phyloP scores from a whole-genome alignment of 495 filamentous ascomycete genomes.

The Staphylotrichum tortipilum region DNA sequence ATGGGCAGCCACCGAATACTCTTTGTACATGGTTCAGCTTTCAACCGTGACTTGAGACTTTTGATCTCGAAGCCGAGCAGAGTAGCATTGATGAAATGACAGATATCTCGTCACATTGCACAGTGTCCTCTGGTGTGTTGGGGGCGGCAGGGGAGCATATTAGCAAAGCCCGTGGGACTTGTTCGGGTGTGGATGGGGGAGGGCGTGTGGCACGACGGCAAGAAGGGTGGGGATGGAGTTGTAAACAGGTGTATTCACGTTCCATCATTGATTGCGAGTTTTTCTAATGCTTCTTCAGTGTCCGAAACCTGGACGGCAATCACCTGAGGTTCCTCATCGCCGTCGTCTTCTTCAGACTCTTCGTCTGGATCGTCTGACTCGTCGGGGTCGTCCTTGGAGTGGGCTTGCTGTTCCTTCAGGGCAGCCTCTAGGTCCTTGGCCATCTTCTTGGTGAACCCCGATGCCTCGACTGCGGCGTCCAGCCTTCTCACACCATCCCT shows the following conservation, averaged over 20 bases:
- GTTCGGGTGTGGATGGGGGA: no score
- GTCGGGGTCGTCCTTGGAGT: slow-evolving; percentile 15
- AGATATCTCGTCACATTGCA: slow-evolving; percentile 6
- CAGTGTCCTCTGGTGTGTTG: no score
- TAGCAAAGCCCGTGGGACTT: no score
- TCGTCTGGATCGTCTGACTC: slow-evolving; percentile 26
- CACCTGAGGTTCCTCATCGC: slow-evolving; percentile 8
- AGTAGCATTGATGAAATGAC: slow-evolving; percentile 19
- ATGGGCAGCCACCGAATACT: slow-evolving; percentile 18
- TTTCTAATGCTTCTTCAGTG: slow-evolving; percentile 12
- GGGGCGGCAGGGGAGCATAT: no score
- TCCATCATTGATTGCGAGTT: slow-evolving; percentile 16
- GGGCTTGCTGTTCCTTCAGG: slow-evolving; percentile 55
- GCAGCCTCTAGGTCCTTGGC: slow-evolving; percentile 84
- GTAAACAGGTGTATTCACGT: slow-evolving; percentile 9
- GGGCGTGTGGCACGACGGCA: no score
- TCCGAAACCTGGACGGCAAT: not conserved
- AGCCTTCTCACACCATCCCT: slow-evolving; percentile 58
- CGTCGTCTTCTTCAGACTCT: slow-evolving; percentile 60
- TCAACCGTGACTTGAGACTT: slow-evolving; percentile 15
- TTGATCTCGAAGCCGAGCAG: slow-evolving; percentile 13
- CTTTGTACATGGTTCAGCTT: slow-evolving; percentile 23
- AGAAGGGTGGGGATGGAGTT: not conserved
- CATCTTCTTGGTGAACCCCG: slow-evolving; percentile 93
- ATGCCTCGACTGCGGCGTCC: slow-evolving; percentile 85